Conservation (phyloP, 805 yeast species). For the Yamadazyma sp. region DNA sequence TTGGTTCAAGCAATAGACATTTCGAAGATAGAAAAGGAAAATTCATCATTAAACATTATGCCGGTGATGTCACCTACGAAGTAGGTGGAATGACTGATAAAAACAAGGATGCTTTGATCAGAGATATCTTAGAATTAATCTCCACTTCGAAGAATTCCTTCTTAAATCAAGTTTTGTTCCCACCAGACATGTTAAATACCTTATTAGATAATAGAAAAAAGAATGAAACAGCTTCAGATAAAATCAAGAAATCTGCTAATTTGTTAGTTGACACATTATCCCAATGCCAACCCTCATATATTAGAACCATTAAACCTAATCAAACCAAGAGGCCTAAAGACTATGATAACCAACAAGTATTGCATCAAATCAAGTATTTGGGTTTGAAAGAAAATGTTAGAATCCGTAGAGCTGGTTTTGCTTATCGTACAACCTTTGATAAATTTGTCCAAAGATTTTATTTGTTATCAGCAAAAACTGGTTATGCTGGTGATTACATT, state of each 20-base stretch:
- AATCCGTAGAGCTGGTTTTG: conserved; percentile 97
- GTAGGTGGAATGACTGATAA: conserved; percentile 90
- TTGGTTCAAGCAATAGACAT: conserved; percentile 72
- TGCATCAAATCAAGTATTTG: conserved; percentile 92
- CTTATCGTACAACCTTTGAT: conserved; percentile 94
- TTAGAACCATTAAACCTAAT: conserved; percentile 96
- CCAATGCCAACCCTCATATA: conserved; percentile 90
- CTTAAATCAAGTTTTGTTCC: conserved; percentile 51
- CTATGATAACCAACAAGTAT: conserved; percentile 82
- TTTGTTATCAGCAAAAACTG: conserved; percentile 79
- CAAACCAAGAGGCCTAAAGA: conserved; percentile 89
- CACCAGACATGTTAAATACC: conserved; percentile 32
- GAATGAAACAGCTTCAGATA: conserved; percentile 96
- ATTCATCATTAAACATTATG: conserved; percentile 91
- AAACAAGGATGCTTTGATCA: conserved; percentile 90
- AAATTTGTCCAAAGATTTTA: conserved; percentile 94
- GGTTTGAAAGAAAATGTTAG: conserved; percentile 97
- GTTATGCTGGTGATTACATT: conserved; percentile 79
- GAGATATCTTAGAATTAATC: conserved; percentile 79
- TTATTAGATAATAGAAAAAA: conserved; percentile 62
- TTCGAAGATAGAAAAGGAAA: conserved; percentile 86
- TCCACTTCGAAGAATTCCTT: conserved; percentile 69
- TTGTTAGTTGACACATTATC: conserved; percentile 85
- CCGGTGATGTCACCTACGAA: conserved; percentile 97
- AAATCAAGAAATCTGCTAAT: conserved; percentile 89